These are phyloP conservation scores for Porodaedalea pini DNA, from an alignment of 1,284 basidiomycete genomes.

Conservation along the genomic window DNA sequence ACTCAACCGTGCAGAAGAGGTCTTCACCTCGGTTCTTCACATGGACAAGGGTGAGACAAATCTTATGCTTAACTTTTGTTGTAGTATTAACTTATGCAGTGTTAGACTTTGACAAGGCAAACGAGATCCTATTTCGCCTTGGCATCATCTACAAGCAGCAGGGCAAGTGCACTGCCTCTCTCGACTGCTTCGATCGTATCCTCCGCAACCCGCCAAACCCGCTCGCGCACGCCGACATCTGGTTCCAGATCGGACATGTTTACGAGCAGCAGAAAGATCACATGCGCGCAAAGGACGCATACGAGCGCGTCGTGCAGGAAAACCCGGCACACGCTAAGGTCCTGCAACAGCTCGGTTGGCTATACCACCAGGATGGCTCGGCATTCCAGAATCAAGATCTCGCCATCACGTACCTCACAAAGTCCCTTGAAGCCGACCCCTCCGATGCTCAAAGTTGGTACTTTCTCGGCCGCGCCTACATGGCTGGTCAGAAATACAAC, in stretches of 20 bases:
- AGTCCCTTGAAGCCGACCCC: conserved; percentile 95
- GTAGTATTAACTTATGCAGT: conserved; percentile 30
- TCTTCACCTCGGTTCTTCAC: conserved; percentile 91
- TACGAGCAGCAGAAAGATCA: conserved; percentile 96
- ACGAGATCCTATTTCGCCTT: conserved; percentile 96
- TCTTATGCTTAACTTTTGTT: conserved; percentile 27
- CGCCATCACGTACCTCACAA: conserved; percentile 91
- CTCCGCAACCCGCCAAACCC: conserved; percentile 93
- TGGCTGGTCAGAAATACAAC: conserved; percentile 99
- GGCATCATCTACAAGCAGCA: conserved; percentile 99
- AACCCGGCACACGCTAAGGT: conserved; percentile 97
- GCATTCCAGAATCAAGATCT: conserved; percentile 94
- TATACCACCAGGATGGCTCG: conserved; percentile 94
- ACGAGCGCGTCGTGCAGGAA: conserved; percentile 92
- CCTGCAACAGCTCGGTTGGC: conserved; percentile 95
- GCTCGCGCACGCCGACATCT: conserved; percentile 95
- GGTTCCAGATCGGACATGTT: conserved; percentile 99
- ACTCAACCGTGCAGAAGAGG: conserved; percentile 98
- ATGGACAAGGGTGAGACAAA: conserved; percentile 93
- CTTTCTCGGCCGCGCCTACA: conserved; percentile 94
- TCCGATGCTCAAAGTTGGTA: conserved; percentile 98
- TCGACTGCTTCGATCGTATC: conserved; percentile 94
- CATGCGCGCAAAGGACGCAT: conserved; percentile 88
- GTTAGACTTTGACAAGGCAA: conserved; percentile 94
- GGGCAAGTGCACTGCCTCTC: conserved; percentile 82